Evolutionary conservation across 2,329 filamentous ascomycete species (phyloP), one percentile per base, ranked within the genome.

Genomic region (Hypomyces rosellus): DNA sequence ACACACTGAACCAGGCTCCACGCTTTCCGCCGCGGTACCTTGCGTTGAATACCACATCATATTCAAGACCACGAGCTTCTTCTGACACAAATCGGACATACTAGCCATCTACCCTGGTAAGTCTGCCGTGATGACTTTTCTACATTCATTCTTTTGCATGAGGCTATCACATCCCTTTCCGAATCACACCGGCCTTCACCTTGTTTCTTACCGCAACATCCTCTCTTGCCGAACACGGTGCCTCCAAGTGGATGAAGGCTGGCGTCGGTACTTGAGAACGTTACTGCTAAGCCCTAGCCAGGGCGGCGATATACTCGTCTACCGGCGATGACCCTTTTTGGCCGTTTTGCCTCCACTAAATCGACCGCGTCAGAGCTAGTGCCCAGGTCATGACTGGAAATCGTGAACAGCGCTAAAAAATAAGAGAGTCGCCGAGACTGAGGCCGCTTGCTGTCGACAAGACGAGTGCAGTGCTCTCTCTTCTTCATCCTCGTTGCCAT

Each of bases 241-340:
- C 14, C 15, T 15, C 25, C 41, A 25, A 44, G 18, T 44, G 41
- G 41, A 44, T 44, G 41, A 33, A n/a, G 12, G 16, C 12, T 11
- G 16, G 16, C 40, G 16, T 25, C 40, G 40, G 40, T 20, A 25
- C 16, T 25, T 50, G 37, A 47, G 34, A 36, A 48, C 45, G 46
- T 48, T 46, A 45, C 25, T 30, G 25, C 25, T 30, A 30, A 30
- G 25, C 25, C 25, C 9, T 30, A 30, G 25, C 25, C 25, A 30
- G 25, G 25, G 25, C 25, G 25, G 25, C 25, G 25, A 30, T 30
- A 30, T 30, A 30, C 25, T 30, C 25, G 25, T 30, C 6, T 30
- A 30, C 25, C 25, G 59, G 59, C 52, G 57, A 59, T 49, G 33
- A 49, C 40, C 45, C 34, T 38, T 38, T 38, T 38, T 16, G 36